Evolutionary conservation across 495 filamentous ascomycete species (phyloP).

Genomic region (Annulohypoxylon moriforme): DNA sequence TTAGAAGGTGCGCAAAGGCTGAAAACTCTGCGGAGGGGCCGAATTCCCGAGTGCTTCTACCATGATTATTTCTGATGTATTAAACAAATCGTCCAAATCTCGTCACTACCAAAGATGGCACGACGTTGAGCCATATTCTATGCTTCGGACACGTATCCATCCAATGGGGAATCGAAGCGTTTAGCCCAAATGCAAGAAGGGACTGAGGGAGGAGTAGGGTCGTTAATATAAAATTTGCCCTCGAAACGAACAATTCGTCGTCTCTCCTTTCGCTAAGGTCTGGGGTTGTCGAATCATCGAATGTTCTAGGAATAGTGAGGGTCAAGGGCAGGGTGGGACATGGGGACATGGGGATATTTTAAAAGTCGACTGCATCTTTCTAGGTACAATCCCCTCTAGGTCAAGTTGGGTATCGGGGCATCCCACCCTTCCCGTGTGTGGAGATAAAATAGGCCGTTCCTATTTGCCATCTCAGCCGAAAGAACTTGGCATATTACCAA

Average conservation of each 20-base stretch:
- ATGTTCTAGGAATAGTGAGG: slow-evolving; percentile 39
- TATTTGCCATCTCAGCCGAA: slow-evolving; percentile 40
- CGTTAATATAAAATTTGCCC: slow-evolving; percentile 36
- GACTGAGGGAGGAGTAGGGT: slow-evolving; percentile 21
- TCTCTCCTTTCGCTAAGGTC: slow-evolving; percentile 20
- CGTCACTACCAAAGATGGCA: slow-evolving; percentile 33
- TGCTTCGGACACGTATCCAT: slow-evolving; percentile 18
- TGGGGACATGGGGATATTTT: slow-evolving; percentile 30
- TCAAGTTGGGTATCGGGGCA: slow-evolving; percentile 38
- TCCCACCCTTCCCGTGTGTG: slow-evolving; percentile 45
- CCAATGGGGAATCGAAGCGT: slow-evolving; percentile 30
- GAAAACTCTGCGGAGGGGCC: slow-evolving; percentile 31
- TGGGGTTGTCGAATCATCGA: slow-evolving; percentile 38
- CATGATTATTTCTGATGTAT: slow-evolving; percentile 19
- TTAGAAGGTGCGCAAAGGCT: slow-evolving; percentile 18
- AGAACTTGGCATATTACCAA: slow-evolving; percentile 40
- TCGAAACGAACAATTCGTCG: slow-evolving; percentile 26
- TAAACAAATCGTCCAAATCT: slow-evolving; percentile 25
- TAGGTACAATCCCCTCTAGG: slow-evolving; percentile 23
- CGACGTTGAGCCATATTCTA: slow-evolving; percentile 34
- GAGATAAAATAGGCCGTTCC: slow-evolving; percentile 34
- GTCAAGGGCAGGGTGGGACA: slow-evolving; percentile 32
- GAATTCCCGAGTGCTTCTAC: slow-evolving; percentile 15
- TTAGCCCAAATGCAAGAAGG: slow-evolving; percentile 37
- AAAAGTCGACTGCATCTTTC: slow-evolving; percentile 23